Base-by-base conservation (phyloP, 768 basidiomycete genomes). In the Filobasidium wieringae region DNA sequence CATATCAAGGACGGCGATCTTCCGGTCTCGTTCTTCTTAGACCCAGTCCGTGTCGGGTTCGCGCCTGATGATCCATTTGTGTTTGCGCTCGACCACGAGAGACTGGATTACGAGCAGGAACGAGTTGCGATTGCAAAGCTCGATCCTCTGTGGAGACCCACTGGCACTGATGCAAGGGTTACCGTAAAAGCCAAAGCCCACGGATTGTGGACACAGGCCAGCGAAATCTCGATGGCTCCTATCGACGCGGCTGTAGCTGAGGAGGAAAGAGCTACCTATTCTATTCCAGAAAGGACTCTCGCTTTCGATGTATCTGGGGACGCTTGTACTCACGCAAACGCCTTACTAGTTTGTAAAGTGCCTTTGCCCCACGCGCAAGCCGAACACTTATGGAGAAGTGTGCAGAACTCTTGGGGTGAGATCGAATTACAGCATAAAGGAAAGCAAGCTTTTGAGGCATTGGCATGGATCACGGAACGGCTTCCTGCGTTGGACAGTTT, bases 401-500 rank as follows among this genome's bases (percentile, higher is more conserved):
- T 57, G 15, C 43, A 77, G 30, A 82, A 79, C 12, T 60, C 66
- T 5, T 95, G 88, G 88, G 76, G 74, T 39, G 86, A 89, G 64
- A 82, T 96, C 41, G 88, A 93, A 71, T 85, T 87, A 64, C 77
- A 88, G 8, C 85, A 92, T 64, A 88, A 93, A 68, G 83, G 90
- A 3, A 76, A 80, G 11, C 66, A 69, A 11, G 84, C 83, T 0
- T 93, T 91, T 78, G 82, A 81, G 60, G 78, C 83, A 4, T 69
- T 93, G 15, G 86, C 89, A 1, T 96, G 92, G 91, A 75, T 95
- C 19, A 76, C 88, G 24, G 87, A 91, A 68, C 82, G 88, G 51
- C 79, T 92, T 60, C 82, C 86, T 12, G 81, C 83, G 58, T 80
- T 89, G 57, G 81, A 85, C 24, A 82, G 81, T 34, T 75, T 79